Evolutionary conservation across 2,329 filamentous ascomycete genomes (phyloP).

Genomic region (Thielaviopsis cerberus): DNA sequence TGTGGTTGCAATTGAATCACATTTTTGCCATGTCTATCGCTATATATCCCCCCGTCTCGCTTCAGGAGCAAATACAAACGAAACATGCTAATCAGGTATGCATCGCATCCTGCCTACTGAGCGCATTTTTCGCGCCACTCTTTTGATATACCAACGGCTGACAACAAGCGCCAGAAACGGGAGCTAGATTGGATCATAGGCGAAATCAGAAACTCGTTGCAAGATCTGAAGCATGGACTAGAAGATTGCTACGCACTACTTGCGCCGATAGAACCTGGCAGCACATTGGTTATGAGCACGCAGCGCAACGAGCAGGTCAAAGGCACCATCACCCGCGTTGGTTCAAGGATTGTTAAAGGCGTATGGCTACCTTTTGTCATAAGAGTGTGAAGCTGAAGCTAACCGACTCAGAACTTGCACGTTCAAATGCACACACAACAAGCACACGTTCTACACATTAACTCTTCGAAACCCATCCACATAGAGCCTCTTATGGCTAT

Average conservation of each 20-base stretch:
- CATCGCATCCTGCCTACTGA: background rate
- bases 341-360: slow-evolving; percentile 79
- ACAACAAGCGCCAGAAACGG: slow-evolving; percentile 22
- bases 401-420: slow-evolving; percentile 43
- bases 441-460: slow-evolving; percentile 28
- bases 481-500: slow-evolving; percentile 55
- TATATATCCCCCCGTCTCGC: slow-evolving; percentile 37
- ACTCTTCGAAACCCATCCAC: slow-evolving; percentile 31
- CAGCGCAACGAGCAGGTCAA: slow-evolving; percentile 78
- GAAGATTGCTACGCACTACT: slow-evolving; percentile 80
- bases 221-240: slow-evolving; percentile 43
- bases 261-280: slow-evolving; percentile 66
- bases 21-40: slow-evolving; percentile 43
- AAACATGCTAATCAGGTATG: slow-evolving; percentile 33
- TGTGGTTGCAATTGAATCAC: slow-evolving; percentile 1
- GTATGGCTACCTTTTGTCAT: slow-evolving; percentile 27
- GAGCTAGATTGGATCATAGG: slow-evolving; percentile 37
- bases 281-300: slow-evolving; percentile 76
- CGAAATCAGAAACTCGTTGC: slow-evolving; percentile 30
- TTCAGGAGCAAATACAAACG: slow-evolving; percentile 30
- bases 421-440: slow-evolving; percentile 56
- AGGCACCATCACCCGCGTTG: slow-evolving; percentile 75
- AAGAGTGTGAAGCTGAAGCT: background rate
- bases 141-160: background rate
- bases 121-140: background rate